Base-by-base conservation (phyloP, 495 filamentous ascomycete genomes). In the Talaromyces wortmannii region DNA sequence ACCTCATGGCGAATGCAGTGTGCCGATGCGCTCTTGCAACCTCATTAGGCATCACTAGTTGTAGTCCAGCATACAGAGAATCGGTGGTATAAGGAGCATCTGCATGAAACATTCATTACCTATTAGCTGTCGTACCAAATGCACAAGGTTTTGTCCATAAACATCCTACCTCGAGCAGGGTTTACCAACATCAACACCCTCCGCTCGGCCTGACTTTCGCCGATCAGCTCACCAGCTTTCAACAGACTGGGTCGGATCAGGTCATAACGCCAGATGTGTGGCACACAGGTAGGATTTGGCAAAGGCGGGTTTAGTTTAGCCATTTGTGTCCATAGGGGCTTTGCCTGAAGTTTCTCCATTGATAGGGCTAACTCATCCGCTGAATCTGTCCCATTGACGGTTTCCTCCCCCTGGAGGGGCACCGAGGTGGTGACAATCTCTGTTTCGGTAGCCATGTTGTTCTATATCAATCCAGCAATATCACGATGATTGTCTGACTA, bases 21-120 rank as follows among this genome's bases (percentile, higher is more conserved):
- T 79, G 76, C 6, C 76, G 60, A 54, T 80, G 76, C 4, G 75
- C 77, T 10, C 67, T 72, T 3, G 77, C 77, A 7, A 64, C 74
- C 53, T 79, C 75, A 40, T 73, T 67, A 6, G 76, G 74, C 66
- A 75, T 72, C 15, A 80, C 73, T 0, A 80, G 66, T 52, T 79
- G 77, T 6, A 79, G 66, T 11, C 74, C 74, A 6, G 75, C 73
- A 57, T 79, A 79, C 36, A 79, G 53, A 2, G 76, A 78, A 60
- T 80, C 75, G n/a, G 76, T 78, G 23, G 77, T 80, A 50, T 69
- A 77, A 5, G 74, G 76, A 0, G 72, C 75, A 52, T 68, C 73
- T 70, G 44, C 2, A 46, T 6, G 17, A 13, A 10, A 23, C 23
- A n/a, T 57, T 57, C 36, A 40, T 40, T 13, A 40, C 8, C 36